A percentile compares a stretch with the other conserved stretches of the same genome.
phyloP scores from a whole-genome alignment of 176 grass and related monocot species.

The Lolium multiflorum region DNA sequence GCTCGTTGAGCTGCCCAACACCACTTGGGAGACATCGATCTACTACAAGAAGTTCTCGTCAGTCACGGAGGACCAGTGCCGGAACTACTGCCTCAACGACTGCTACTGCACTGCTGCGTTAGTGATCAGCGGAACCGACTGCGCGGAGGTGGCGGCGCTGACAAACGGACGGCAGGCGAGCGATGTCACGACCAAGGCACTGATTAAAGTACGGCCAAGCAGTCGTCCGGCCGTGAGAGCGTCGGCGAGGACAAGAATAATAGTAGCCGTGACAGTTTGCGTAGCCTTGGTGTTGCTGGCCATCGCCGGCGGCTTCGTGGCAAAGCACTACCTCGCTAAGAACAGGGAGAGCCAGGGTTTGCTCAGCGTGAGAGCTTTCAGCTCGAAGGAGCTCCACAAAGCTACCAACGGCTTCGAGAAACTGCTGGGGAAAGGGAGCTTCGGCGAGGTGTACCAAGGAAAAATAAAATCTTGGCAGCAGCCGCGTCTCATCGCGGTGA shows the following conservation, averaged over 20 bases:
- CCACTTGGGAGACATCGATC: neutral
- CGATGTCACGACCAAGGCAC: neutral
- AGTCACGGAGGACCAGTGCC: neutral
- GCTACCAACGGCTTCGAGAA: too few relatives aligned
- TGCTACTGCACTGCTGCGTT: slow-evolving; percentile 11
- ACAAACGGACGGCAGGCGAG: neutral
- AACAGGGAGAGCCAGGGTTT: neutral
- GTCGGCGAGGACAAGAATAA: neutral
- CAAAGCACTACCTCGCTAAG: neutral
- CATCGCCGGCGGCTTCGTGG: neutral
- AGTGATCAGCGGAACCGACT: neutral
- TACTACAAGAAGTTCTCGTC: slow-evolving; percentile 27
- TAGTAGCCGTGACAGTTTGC: too few relatives aligned
- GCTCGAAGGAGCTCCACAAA: slow-evolving; percentile 21
- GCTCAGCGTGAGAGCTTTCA: slow-evolving; percentile 13
- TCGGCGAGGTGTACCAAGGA: slow-evolving; percentile 30
- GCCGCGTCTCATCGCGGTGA: slow-evolving; percentile 20
- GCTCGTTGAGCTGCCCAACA: neutral
- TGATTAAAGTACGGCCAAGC: slow-evolving; percentile 1
- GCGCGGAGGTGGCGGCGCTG: neutral
- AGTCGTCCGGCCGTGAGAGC: neutral
- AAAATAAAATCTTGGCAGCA: neutral
- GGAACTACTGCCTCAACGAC: slow-evolving; percentile 10
- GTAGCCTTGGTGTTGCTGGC: neutral
- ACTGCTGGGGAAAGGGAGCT: too few relatives aligned